Evolutionary conservation across 2,329 filamentous ascomycete genomes (phyloP).

Genomic region (Biscogniauxia marginata): DNA sequence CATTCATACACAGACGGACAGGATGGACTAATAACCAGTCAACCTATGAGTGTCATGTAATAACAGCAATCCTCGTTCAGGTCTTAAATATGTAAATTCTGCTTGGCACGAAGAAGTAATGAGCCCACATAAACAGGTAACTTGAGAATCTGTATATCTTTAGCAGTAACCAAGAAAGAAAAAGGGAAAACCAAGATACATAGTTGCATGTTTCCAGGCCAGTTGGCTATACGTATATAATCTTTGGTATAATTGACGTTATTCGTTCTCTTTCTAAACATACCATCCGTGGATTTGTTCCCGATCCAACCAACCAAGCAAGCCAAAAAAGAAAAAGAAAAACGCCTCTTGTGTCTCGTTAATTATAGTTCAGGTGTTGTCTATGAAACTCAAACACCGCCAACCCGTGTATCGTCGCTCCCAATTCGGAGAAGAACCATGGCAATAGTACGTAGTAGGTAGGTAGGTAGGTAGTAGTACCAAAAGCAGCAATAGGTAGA

Average conservation of each 20-base stretch:
- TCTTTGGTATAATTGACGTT: not conserved
- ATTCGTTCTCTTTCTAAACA: not conserved
- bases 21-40: too few relatives aligned
- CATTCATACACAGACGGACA: too few relatives aligned
- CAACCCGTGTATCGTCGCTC: not conserved
- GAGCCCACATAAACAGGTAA: too few relatives aligned
- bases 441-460: not conserved
- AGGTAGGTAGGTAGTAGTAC: not conserved
- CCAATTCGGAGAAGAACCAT: not conserved
- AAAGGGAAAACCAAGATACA: too few relatives aligned
- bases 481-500: not conserved
- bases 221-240: too few relatives aligned
- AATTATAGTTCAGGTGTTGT: not conserved
- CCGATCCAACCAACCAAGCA: not conserved
- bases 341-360: constrained; percentile 1
- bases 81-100: too few relatives aligned
- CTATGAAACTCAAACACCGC: not conserved
- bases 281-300: not conserved
- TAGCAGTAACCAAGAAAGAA: too few relatives aligned
- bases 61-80: too few relatives aligned
- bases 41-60: too few relatives aligned
- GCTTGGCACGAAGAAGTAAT: too few relatives aligned
- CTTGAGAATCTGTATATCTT: too few relatives aligned
- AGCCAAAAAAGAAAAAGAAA: constrained; percentile 2
- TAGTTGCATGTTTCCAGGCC: too few relatives aligned